Base-by-base conservation (phyloP, 805 yeast genomes). In the Saccharomycopsis babjevae region DNA sequence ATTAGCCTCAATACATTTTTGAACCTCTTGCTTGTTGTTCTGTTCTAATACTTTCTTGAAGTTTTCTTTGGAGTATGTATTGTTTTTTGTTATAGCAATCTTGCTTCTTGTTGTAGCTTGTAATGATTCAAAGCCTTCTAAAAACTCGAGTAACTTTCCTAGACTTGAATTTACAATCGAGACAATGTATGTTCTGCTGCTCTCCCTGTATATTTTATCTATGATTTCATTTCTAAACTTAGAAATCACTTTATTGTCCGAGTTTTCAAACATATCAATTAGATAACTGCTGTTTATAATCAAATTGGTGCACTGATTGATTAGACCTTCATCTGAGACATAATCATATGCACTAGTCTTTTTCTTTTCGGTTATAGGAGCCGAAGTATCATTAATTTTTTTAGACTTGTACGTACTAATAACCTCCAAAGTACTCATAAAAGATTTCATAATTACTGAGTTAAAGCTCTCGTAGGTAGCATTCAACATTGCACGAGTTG, bases 91-190 rank as follows among this genome's bases (percentile, higher is more conserved):
- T 20, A 77, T 72, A 2, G 62, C 58, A 42, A 68, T 65, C 8
- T 67, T 67, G 1, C 59, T 61, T 2, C 74, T 75, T 54, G 73
- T 72, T 13, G 77, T 69, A 30, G 72, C 77, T 2, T 76, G 70
- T 13, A 84, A 69, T 1, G 80, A 77, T 61, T 85, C 86, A 50
- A 84, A 81, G 40, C 85, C 88, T 50, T 78, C 77, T 1, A 90
- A 80, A 69, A 88, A 86, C 32, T 81, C 83, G 16, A 82, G 74
- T 57, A 91, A 67, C 67, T 86, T 86, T 0, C 94, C 93, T 67
- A 90, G 77, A 28, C 83, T 77, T 55, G 84, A 77, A 60, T 74
- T 71, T 50, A 83, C 69, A 16, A 85, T 71, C n/a, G 66, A 67
- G n/a, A 69, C 70, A 13, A 83, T 77, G 69, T 83, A 86, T 25